Evolutionary conservation across 441 rosid genomes (phyloP).

Genomic region (Geranium incanum): DNA sequence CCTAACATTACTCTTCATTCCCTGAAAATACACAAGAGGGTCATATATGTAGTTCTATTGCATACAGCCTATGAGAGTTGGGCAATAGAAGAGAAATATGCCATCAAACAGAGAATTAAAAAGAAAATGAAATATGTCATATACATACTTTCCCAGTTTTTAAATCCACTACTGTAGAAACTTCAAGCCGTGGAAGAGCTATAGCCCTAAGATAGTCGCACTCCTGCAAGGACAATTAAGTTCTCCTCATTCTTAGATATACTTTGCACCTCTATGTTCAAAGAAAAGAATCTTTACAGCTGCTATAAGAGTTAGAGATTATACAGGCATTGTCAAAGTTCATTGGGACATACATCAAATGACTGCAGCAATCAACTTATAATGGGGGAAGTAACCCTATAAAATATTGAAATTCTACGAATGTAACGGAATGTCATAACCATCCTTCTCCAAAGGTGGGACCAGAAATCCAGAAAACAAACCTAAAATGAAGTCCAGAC

Average conservation of each 20-base stretch:
- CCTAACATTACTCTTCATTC: slow-evolving; percentile 80
- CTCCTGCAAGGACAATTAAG: slow-evolving; percentile 45
- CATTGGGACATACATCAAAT: neutral
- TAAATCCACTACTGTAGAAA: slow-evolving; percentile 79
- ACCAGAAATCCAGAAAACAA: neutral
- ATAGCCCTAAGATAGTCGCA: slow-evolving; percentile 83
- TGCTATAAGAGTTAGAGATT: neutral
- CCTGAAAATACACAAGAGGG: slow-evolving; percentile 35
- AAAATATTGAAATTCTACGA: neutral
- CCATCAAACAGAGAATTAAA: slow-evolving; percentile 8
- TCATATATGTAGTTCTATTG: slow-evolving; percentile 8
- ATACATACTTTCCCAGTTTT: slow-evolving; percentile 76
- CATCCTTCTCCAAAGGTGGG: neutral
- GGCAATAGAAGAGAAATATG: neutral
- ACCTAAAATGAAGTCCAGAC: neutral
- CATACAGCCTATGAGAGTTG: neutral
- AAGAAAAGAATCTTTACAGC: neutral
- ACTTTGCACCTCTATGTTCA: neutral
- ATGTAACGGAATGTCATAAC: neutral
- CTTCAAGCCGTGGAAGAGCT: slow-evolving; percentile 69
- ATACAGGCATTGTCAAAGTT: neutral
- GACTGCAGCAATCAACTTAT: neutral
- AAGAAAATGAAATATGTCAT: slow-evolving; percentile 8
- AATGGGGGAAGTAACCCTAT: neutral
- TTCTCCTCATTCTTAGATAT: neutral